These are phyloP conservation scores for Filosporella fistucella DNA, from an alignment of 495 filamentous ascomycete genomes.

Conservation along the genomic window DNA sequence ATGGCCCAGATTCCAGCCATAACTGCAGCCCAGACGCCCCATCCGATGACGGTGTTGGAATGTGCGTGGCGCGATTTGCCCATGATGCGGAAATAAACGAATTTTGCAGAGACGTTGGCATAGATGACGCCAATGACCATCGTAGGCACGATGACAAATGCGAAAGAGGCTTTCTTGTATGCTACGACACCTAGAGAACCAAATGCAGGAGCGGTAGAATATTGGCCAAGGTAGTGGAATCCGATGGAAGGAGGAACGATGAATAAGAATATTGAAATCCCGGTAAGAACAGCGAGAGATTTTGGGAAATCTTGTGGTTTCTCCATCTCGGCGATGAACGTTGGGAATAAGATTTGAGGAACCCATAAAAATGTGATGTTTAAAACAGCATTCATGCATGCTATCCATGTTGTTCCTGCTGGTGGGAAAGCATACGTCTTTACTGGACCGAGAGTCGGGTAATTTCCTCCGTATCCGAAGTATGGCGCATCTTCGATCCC, in stretches of 20 bases:
- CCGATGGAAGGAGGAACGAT: constrained; percentile 47
- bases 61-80: constrained; percentile 31
- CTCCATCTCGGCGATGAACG: constrained; percentile 55
- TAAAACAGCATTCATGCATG: constrained; percentile 41
- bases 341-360: constrained; percentile 50
- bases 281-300: constrained; percentile 40
- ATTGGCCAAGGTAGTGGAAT: constrained; percentile 48
- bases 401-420: constrained; percentile 39
- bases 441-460: constrained; percentile 34
- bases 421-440: constrained; percentile 41
- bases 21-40: constrained; percentile 50
- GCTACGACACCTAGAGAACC: constrained; percentile 34
- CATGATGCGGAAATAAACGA: constrained; percentile 61
- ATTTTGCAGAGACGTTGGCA: constrained; percentile 50
- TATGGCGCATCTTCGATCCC: constrained; percentile 37
- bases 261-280: constrained; percentile 46
- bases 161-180: constrained; percentile 58
- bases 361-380: constrained; percentile 45
- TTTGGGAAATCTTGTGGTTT: constrained; percentile 52
- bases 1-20: constrained; percentile 49
- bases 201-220: constrained; percentile 46
- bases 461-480: constrained; percentile 29
- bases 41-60: constrained; percentile 30
- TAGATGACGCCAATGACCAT: constrained; percentile 66
- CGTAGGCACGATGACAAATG: constrained; percentile 69